phyloP scores from a whole-genome alignment of 345 rosid species.

The Euphorbia peplus region DNA sequence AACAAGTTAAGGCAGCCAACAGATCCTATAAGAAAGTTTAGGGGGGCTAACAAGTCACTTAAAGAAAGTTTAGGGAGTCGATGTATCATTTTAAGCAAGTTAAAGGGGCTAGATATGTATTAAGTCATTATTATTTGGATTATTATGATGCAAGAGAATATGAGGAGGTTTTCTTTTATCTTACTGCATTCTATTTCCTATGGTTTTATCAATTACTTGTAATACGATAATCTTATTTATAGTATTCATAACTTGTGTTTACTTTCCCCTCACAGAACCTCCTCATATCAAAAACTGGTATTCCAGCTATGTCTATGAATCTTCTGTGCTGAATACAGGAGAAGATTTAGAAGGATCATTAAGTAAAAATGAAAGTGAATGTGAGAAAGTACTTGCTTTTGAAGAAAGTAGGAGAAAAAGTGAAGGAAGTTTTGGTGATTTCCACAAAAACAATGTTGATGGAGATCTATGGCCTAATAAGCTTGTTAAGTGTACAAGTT shows the following conservation, averaged over 20 bases:
- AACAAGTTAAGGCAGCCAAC: no score
- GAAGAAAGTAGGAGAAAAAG: conserved; percentile 9
- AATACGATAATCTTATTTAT: neutral
- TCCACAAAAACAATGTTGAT: conserved; percentile 1
- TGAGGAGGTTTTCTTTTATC: neutral
- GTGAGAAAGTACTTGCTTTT: conserved; percentile 15
- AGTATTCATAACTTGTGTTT: conserved; percentile 36
- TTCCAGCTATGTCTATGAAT: conserved; percentile 60
- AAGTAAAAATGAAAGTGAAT: conserved; percentile 30
- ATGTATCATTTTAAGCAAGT: no score
- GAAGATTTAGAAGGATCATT: conserved; percentile 32
- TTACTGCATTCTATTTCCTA: neutral
- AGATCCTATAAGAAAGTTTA: no score
- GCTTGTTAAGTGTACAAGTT: neutral
- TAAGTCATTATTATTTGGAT: no score
- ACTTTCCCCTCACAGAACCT: conserved; percentile 42
- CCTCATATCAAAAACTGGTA: conserved; percentile 57
- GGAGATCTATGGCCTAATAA: neutral
- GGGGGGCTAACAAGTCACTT: no score
- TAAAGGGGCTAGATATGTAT: no score
- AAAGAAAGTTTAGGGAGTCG: no score
- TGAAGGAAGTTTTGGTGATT: conserved; percentile 9
- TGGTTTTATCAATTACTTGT: neutral
- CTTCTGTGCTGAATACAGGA: conserved; percentile 42
- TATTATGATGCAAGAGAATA: neutral